A percentile compares a stretch with the other conserved stretches of the same genome.
These are phyloP conservation scores for Erodium trifolium DNA, from an alignment of 441 rosid genomes.

Conservation along the genomic window DNA sequence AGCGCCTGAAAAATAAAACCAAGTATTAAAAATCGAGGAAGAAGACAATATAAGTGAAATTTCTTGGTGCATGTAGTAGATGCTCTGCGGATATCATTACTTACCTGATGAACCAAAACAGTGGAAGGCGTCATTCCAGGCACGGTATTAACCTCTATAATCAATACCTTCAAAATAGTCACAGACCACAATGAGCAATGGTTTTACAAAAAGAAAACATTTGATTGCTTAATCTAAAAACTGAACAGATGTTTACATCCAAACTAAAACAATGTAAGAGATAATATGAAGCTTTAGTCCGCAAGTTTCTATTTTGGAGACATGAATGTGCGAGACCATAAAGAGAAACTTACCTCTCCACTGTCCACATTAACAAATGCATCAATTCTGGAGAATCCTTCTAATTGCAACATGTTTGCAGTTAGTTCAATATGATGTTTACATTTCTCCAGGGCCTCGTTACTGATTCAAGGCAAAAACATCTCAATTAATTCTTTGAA, in stretches of 20 bases:
- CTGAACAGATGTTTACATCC: no score
- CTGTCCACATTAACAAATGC: conserved; percentile 82
- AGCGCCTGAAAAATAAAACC: conserved; percentile 48
- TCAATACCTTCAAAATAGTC: conserved; percentile 46
- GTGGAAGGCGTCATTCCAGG: conserved; percentile 99
- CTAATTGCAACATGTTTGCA: conserved; percentile 61
- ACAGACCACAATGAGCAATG: no score
- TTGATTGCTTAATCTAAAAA: background rate
- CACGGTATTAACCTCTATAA: conserved; percentile 86
- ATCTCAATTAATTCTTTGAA: background rate
- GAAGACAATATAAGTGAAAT: background rate
- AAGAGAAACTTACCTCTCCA: conserved; percentile 60
- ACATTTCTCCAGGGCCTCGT: conserved; percentile 55
- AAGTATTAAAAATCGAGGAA: background rate
- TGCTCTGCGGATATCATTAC: background rate
- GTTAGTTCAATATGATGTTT: conserved; percentile 68
- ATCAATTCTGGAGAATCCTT: conserved; percentile 90
- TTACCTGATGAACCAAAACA: conserved; percentile 89
- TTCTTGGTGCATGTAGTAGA: background rate
- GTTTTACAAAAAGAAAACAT: background rate
- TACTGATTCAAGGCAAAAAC: conserved; percentile 34
- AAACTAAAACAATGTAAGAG: no score
- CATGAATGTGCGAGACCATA: background rate
- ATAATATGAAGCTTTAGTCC: no score
- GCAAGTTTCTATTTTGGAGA: background rate